Conservation (phyloP, 352 stramenopile genomes). For the Phytophthora litchii region DNA sequence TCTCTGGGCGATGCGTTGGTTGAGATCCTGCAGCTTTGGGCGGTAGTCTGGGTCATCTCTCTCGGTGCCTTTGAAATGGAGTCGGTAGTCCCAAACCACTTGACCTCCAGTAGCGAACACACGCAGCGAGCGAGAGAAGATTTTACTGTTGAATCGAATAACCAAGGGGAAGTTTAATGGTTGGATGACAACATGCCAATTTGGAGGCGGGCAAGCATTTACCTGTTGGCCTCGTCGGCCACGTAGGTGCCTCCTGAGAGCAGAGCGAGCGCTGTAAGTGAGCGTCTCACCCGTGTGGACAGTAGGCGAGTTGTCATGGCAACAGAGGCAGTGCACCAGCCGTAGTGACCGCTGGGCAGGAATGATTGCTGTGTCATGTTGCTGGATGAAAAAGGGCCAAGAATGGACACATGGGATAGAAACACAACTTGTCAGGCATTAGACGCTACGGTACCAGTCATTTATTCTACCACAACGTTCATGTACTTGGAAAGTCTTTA, state of each 20-base stretch:
- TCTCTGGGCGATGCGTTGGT: slow-evolving; percentile 84
- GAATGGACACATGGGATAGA: no score
- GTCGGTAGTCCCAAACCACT: slow-evolving; percentile 59
- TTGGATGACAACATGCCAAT: neutral
- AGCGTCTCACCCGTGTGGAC: slow-evolving; percentile 9
- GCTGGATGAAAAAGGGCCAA: no score
- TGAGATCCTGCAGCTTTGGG: slow-evolving; percentile 59
- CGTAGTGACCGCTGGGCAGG: neutral
- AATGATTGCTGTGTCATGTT: slow-evolving; percentile 14
- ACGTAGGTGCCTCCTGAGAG: slow-evolving; percentile 43
- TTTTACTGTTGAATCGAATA: slow-evolving; percentile 38
- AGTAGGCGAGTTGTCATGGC: slow-evolving; percentile 27
- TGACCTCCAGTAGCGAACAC: slow-evolving; percentile 55
- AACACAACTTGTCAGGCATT: no score
- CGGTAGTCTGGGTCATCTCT: slow-evolving; percentile 63
- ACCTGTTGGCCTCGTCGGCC: slow-evolving; percentile 59
- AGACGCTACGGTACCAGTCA: no score
- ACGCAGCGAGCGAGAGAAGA: slow-evolving; percentile 66
- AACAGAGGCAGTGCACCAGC: neutral
- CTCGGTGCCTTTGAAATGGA: slow-evolving; percentile 51
- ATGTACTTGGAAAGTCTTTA: neutral
- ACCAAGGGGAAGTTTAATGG: neutral
- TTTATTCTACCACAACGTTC: no score
- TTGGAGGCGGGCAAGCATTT: slow-evolving; percentile 5
- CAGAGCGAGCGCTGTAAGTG: slow-evolving; percentile 31